Conservation (phyloP, 2,329 filamentous ascomycete genomes). For the Monilinia fructigena region DNA sequence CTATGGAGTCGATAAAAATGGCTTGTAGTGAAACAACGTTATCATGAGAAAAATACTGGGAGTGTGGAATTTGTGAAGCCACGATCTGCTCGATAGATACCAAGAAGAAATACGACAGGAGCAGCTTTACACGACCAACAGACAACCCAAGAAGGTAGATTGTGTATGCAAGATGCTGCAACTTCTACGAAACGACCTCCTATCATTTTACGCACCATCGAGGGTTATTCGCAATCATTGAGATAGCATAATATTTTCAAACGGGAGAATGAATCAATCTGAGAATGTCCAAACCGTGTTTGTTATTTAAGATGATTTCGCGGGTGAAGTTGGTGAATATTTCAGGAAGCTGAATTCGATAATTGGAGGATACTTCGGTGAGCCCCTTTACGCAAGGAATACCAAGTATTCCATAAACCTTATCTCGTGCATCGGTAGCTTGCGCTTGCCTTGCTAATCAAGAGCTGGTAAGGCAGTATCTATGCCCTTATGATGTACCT, state of each 20-base stretch:
- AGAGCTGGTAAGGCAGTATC: constrained; percentile 9
- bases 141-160: constrained; percentile 17
- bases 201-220: constrained; percentile 1
- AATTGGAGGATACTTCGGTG: constrained; percentile 5
- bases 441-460: constrained; percentile 16
- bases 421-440: constrained; percentile 23
- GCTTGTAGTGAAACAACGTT: neutral
- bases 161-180: constrained; percentile 6
- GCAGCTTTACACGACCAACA: constrained; percentile 17
- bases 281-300: constrained; percentile 20
- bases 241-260: constrained; percentile 8
- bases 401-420: constrained; percentile 22
- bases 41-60: neutral
- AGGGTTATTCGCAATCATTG: neutral
- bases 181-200: neutral
- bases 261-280: constrained; percentile 11
- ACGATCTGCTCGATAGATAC: constrained; percentile 7
- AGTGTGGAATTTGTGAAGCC: neutral
- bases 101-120: constrained; percentile 10
- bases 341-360: constrained; percentile 13
- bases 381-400: constrained; percentile 19
- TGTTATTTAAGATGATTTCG: constrained; percentile 18
- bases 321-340: constrained; percentile 17
- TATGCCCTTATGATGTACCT: neutral
- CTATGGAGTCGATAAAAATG: constrained; percentile 5